These are phyloP conservation scores for Aegle marmelos DNA, from an alignment of 345 rosid species.

Conservation along the genomic window DNA sequence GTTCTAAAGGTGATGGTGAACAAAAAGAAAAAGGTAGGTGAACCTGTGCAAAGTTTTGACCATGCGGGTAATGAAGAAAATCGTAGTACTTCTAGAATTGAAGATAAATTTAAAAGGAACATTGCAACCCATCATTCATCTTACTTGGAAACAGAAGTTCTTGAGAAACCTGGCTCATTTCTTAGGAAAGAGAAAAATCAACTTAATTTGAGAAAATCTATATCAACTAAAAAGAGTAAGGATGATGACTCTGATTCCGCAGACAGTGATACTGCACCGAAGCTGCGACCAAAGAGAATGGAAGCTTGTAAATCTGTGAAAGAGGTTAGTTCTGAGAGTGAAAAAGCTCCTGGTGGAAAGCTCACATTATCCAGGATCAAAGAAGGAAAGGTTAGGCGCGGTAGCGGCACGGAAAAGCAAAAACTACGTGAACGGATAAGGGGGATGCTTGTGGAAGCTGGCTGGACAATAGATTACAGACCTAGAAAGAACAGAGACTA, in stretches of 20 bases:
- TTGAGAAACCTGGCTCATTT: constrained; percentile 38
- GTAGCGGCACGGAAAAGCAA: constrained; percentile 92
- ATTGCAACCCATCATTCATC: constrained; percentile 32
- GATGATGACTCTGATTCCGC: constrained; percentile 41
- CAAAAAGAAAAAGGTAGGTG: constrained; percentile 56
- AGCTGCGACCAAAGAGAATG: constrained; percentile 34
- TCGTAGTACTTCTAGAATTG: constrained; percentile 35
- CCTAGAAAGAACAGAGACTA: constrained; percentile 86
- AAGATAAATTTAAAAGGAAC: constrained; percentile 41
- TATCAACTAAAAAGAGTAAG: constrained; percentile 37
- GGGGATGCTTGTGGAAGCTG: constrained; percentile 83
- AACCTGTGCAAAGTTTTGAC: constrained; percentile 41
- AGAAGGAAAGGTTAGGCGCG: constrained; percentile 70
- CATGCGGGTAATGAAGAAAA: constrained; percentile 35
- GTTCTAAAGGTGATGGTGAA: constrained; percentile 87
- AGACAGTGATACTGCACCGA: constrained; percentile 43
- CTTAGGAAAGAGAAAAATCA: constrained; percentile 35
- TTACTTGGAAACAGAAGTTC: constrained; percentile 33
- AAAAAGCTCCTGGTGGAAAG: constrained; percentile 39
- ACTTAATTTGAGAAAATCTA: constrained; percentile 33
- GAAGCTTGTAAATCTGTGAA: constrained; percentile 34
- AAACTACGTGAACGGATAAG: constrained; percentile 80
- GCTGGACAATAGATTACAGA: constrained; percentile 89
- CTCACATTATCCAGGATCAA: constrained; percentile 28
- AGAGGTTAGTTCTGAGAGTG: constrained; percentile 36